phyloP scores from a whole-genome alignment of 371 early-diverging fungal genomes.

The Mucor plumbeus region DNA sequence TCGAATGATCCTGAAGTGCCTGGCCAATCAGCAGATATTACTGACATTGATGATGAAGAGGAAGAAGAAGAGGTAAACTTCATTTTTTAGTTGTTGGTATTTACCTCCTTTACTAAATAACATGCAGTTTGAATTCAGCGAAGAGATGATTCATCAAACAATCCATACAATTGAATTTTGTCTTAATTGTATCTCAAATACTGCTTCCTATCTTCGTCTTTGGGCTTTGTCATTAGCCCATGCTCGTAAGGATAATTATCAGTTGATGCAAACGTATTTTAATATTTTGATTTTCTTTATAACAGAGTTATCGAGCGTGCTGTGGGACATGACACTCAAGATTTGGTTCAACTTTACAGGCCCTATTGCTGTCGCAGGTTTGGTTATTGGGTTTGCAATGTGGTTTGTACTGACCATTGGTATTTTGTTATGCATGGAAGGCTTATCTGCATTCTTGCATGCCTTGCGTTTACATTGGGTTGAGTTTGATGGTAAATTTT shows the following conservation, averaged over 20 bases:
- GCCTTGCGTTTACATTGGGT: conserved; percentile 99
- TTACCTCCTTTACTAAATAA: conserved; percentile 19
- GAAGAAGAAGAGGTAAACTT: conserved; percentile 41
- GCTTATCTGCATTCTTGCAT: conserved; percentile 98
- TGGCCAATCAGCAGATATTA: conserved; percentile 23
- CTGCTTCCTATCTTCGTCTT: conserved; percentile 98
- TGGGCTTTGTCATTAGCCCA: conserved; percentile 99
- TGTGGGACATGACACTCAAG: conserved; percentile 95
- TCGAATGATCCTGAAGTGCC: conserved; percentile 27
- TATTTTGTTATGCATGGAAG: conserved; percentile 97
- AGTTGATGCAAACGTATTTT: neutral
- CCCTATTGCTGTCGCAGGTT: conserved; percentile 60
- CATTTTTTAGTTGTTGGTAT: neutral
- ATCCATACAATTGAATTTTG: conserved; percentile 99
- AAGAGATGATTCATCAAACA: conserved; percentile 93
- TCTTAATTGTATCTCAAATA: conserved; percentile 97
- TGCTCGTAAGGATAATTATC: conserved; percentile 67
- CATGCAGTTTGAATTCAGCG: conserved; percentile 86
- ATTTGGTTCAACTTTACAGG: conserved; percentile 64
- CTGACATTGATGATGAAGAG: conserved; percentile 57
- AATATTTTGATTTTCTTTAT: neutral
- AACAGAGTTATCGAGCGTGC: conserved; percentile 91
- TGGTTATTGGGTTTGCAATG: conserved; percentile 73
- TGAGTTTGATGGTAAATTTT: conserved; percentile 99
- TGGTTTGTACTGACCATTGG: conserved; percentile 88